These are phyloP conservation scores for Lagenidium giganteum DNA, from an alignment of 352 stramenopile genomes.

Conservation along the genomic window DNA sequence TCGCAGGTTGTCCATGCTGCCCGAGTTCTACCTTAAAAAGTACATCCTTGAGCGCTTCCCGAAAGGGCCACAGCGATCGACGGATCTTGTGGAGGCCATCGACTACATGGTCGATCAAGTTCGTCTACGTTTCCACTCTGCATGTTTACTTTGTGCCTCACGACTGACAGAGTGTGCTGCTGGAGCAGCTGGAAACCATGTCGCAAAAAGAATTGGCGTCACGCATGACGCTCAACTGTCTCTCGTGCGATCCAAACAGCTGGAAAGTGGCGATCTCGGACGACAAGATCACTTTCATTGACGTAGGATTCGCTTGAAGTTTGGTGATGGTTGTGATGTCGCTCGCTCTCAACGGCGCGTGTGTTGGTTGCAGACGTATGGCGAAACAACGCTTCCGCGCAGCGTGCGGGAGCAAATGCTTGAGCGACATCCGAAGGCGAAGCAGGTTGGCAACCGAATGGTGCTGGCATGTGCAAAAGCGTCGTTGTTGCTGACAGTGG, in stretches of 20 bases:
- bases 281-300: conserved; percentile 55
- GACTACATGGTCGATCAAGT: conserved; percentile 73
- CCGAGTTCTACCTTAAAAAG: conserved; percentile 74
- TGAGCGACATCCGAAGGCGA: conserved; percentile 41
- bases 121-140: neutral
- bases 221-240: conserved; percentile 51
- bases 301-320: conserved; percentile 20
- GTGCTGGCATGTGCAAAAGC: neutral
- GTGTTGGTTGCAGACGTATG: conserved; percentile 32
- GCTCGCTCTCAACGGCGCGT: too few relatives aligned
- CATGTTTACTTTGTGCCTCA: neutral
- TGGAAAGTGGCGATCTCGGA: conserved; percentile 43
- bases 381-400: conserved; percentile 39
- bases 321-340: neutral
- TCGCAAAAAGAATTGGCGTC: conserved; percentile 67
- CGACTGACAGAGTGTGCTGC: too few relatives aligned
- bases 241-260: conserved; percentile 36
- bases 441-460: conserved; percentile 25
- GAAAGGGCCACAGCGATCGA: conserved; percentile 20
- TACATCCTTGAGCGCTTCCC: conserved; percentile 52
- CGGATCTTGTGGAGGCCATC: conserved; percentile 29
- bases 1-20: conserved; percentile 55
- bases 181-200: conserved; percentile 41
- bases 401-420: conserved; percentile 33
- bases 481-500: conserved; percentile 1